Evolutionary conservation across 495 filamentous ascomycete species (phyloP).

Genomic region (Xylaria intraflava): DNA sequence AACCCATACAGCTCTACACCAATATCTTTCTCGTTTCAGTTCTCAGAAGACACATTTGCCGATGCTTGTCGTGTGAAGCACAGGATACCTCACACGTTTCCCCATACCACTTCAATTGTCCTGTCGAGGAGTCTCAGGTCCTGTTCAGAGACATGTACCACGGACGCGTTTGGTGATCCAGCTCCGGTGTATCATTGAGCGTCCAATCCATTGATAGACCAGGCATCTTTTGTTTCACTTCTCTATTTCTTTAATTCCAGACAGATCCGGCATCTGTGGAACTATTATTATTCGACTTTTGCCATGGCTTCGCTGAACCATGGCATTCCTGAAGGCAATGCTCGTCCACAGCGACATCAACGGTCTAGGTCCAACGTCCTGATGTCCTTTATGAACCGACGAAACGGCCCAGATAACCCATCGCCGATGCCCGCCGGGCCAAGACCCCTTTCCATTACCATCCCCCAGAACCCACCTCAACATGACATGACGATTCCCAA

Average conservation of each 20-base stretch:
- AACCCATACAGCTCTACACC: neutral
- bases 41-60: neutral
- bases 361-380: conserved; percentile 54
- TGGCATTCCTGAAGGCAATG: conserved; percentile 15
- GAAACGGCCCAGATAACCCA: conserved; percentile 43
- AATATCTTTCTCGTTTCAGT: conserved; percentile 1
- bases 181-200: neutral
- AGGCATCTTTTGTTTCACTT: conserved; percentile 3
- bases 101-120: neutral
- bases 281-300: neutral
- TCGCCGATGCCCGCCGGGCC: conserved; percentile 30
- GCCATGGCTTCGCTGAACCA: conserved; percentile 22
- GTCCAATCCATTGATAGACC: neutral
- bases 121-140: neutral
- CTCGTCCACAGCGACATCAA: conserved; percentile 26
- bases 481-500: conserved; percentile 21
- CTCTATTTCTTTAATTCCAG: conserved; percentile 4
- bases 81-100: neutral
- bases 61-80: conserved; percentile 2
- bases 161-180: conserved; percentile 5
- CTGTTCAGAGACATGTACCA: conserved; percentile 1
- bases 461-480: conserved; percentile 16
- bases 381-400: conserved; percentile 49
- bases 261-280: neutral
- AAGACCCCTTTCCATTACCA: conserved; percentile 16